Evolutionary conservation across 1,284 basidiomycete genomes (phyloP), one percentile per base, ranked within the genome.

Genomic region (Mixia osmundae): DNA sequence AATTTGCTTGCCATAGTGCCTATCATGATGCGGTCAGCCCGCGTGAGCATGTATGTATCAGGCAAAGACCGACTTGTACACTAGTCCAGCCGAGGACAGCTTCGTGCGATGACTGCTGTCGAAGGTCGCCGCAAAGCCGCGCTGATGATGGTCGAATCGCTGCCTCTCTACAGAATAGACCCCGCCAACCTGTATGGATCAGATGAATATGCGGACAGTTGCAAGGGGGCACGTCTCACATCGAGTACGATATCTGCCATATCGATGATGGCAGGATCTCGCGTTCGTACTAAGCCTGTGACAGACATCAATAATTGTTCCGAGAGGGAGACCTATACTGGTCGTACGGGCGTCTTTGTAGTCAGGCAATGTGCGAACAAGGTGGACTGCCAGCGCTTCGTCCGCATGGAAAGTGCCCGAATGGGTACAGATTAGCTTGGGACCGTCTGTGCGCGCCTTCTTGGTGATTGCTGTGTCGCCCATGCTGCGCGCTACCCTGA

Each of bases 361-460:
- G 18, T 67, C 60, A 16, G 67, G 61, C 1, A 87, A 83, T 49
- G 72, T 71, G 36, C 72, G 71, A 28, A 97, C 65, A 40, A 97
- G 64, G 57, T 76, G 83, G n/a, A 91, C 80, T 1, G 83, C 83
- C 15, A 91, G 66, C 0, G 82, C 82, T 57, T 91, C 87, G 54
- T 97, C 89, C 53, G 83, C 89, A 54, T 97, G 89, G 57, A 94
- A 94, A 0, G 80, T 83, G 18, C 87, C 87, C n/a, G n/a, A n/a
- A n/a, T n/a, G n/a, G n/a, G n/a, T n/a, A n/a, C n/a, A n/a, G n/a
- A n/a, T n/a, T n/a, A n/a, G n/a, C n/a, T n/a, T n/a, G n/a, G n/a
- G n/a, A n/a, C n/a, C n/a, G n/a, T n/a, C n/a, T n/a, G n/a, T n/a
- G n/a, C n/a, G n/a, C n/a, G n/a, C n/a, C n/a, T n/a, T n/a, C n/a